A percentile compares a stretch with the other conserved stretches of the same genome.
phyloP scores from a whole-genome alignment of 2,329 filamentous ascomycete genomes.

The Dryadomyces quercivorus region DNA sequence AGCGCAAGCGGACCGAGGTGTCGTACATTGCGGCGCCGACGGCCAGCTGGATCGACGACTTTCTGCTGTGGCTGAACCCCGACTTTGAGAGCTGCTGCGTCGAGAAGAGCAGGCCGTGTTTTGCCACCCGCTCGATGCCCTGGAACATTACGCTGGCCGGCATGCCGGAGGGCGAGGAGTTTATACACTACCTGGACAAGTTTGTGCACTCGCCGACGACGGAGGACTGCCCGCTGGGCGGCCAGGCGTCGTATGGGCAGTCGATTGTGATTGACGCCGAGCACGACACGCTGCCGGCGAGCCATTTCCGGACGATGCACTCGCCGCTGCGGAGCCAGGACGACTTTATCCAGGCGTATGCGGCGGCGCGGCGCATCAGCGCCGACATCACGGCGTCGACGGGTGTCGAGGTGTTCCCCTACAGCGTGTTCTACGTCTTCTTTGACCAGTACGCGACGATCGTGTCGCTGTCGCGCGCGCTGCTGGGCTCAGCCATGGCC shows the following conservation, averaged over 20 bases:
- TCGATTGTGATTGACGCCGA: conserved; percentile 68
- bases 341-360: conserved; percentile 88
- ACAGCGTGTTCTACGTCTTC: conserved; percentile 97
- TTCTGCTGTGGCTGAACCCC: conserved; percentile 93
- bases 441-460: conserved; percentile 95
- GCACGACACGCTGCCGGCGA: conserved; percentile 58
- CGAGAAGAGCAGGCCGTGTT: conserved; percentile 62
- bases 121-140: conserved; percentile 59
- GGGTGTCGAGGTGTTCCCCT: conserved; percentile 79
- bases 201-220: conserved; percentile 74
- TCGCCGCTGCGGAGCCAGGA: conserved; percentile 75
- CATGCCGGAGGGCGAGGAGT: conserved; percentile 91
- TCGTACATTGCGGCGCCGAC: conserved; percentile 82
- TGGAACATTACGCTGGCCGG: conserved; percentile 86
- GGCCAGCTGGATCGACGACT: conserved; percentile 95
- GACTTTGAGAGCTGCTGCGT: conserved; percentile 62
- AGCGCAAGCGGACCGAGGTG: conserved; percentile 76
- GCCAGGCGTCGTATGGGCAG: conserved; percentile 74
- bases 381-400: conserved; percentile 60
- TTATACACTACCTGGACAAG: conserved; percentile 70
- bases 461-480: conserved; percentile 61
- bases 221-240: conserved; percentile 76
- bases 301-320: conserved; percentile 85
- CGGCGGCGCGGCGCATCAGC: conserved; percentile 78
- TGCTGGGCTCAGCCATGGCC: conserved; percentile 71